Percentiles rank a stretch among this genome's conserved stretches.
These are phyloP conservation scores for Domatiomyces catenatus DNA, from an alignment of 2,329 filamentous ascomycete species.

Conservation along the genomic window DNA sequence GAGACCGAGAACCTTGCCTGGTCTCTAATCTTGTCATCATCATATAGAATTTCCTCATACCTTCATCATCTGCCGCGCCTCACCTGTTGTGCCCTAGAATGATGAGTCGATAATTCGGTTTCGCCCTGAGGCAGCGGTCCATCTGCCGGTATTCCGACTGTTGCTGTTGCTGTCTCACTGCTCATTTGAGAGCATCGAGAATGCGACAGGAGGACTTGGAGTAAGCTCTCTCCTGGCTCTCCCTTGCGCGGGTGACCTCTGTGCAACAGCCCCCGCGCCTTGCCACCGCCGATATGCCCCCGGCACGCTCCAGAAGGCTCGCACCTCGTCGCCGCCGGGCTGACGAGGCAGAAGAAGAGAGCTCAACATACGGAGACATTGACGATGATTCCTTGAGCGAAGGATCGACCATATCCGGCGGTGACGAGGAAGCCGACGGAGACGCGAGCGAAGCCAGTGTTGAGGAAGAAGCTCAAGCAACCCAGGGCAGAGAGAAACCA, in stretches of 20 bases:
- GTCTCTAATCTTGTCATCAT: not conserved
- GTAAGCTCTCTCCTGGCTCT: not conserved
- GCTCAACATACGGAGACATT: slow-evolving; percentile 33
- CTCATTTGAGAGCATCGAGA: not conserved
- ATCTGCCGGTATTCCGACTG: not conserved
- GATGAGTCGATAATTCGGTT: not conserved
- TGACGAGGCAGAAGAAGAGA: slow-evolving; percentile 36
- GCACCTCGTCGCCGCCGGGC: slow-evolving; percentile 24
- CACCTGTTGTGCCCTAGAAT: not conserved
- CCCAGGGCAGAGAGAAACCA: not conserved
- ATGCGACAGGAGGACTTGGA: not conserved
- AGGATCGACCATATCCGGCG: slow-evolving; percentile 41
- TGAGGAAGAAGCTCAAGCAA: slow-evolving; percentile 27
- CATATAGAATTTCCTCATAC: not conserved
- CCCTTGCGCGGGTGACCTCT: not conserved
- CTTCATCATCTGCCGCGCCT: not conserved
- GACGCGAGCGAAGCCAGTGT: slow-evolving; percentile 45
- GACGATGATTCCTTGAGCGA: slow-evolving; percentile 51
- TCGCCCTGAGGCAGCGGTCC: not conserved
- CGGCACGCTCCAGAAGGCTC: not conserved
- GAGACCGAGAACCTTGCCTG: not conserved
- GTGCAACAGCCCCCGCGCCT: not conserved
- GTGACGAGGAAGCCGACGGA: slow-evolving; percentile 43
- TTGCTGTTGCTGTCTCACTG: not conserved
- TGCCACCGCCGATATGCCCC: not conserved